Base-by-base conservation (phyloP, 23 red algal genomes). In the Gracilariopsis chorda region DNA sequence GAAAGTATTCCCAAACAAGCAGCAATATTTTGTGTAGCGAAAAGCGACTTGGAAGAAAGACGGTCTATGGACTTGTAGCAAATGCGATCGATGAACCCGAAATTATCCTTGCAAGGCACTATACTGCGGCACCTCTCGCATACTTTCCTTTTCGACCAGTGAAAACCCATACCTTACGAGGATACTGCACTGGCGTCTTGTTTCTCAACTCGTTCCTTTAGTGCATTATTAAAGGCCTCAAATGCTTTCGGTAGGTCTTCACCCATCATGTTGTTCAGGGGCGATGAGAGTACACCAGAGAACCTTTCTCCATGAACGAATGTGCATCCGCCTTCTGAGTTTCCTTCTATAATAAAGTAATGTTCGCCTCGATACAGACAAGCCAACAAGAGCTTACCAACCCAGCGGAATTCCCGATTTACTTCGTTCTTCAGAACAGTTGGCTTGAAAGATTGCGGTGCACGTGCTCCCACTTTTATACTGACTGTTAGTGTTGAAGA, bases 311-410 rank as follows among this genome's bases (percentile, higher is more conserved):
- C 82, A 24, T 87, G 82, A 16, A 70, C 46, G 21, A 87, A 70
- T 5, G 48, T 70, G 33, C 82, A 87, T 21, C 62, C 48, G 7
- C 60, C 62, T 16, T 57, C 61, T 41, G 45, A 21, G 39, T 80
- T 34, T n/a, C 23, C 45, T 63, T 74, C 82, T 27, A 87, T 52
- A 6, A 70, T 43, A 19, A 87, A 87, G 65, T 56, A 87, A 39
- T 87, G 82, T 36, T 87, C 82, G 21, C 82, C 82, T 24, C 82
- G 82, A 36, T 71, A 87, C 19, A 87, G 16, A 29, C 58, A 74
- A 4, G 41, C 11, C 14, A 73, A 36, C 0, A 87, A 25, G 2
- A 87, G 47, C 24, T 35, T 70, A 12, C 82, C 82, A 2, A 87
- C 63, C 82, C 82, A 87, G 12, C 82, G 82, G 21, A 87, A 74